Evolutionary conservation across 345 rosid genomes (phyloP), one percentile per base, ranked within the genome.

Genomic region (Durio zibethinus): DNA sequence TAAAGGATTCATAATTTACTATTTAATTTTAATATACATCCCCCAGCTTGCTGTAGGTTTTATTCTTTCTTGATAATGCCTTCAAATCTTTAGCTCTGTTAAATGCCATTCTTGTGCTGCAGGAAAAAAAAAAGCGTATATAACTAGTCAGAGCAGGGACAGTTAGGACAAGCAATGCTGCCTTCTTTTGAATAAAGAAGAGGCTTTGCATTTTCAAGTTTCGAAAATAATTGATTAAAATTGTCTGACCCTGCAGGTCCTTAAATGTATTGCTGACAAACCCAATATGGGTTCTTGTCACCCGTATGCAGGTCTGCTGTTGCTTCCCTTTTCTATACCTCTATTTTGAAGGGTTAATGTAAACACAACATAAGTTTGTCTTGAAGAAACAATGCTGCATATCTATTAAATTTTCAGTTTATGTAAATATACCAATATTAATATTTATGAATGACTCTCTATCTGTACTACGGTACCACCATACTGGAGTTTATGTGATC

Each of bases 261-360:
- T 80, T 90, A 82, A 90, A 90, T 85, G 94, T 90, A 21, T 78
- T 88, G 80, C 78, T 90, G 69, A 90, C 92, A 54, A 87, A 33
- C 52, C 94, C 92, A 0, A 87, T 88, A 60, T 90, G 94, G 92
- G 91, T 90, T 70, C 92, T 90, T 31, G 90, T 90, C 57, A 90
- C 90, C 35, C 92, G 94, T 16, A 90, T 90, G 92, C 91, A 88
- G 94, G 94, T 90, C 66, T 42, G 42, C 31, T 75, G 43, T 25
- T 35, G 62, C 40, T 73, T 54, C 40, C 38, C 65, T 35, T 38
- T 40, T 12, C 23, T 45, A 76, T 76, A 27, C n/a, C 29, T 48
- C 61, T 80, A 25, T 48, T 18, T 48, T 33, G 4, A 12, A 6
- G 21, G 29, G 15, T 59, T 35, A 18, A 14, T 45, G 31, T 59